phyloP scores from a whole-genome alignment of 176 grass and related monocot genomes.

The Musa acuminata region DNA sequence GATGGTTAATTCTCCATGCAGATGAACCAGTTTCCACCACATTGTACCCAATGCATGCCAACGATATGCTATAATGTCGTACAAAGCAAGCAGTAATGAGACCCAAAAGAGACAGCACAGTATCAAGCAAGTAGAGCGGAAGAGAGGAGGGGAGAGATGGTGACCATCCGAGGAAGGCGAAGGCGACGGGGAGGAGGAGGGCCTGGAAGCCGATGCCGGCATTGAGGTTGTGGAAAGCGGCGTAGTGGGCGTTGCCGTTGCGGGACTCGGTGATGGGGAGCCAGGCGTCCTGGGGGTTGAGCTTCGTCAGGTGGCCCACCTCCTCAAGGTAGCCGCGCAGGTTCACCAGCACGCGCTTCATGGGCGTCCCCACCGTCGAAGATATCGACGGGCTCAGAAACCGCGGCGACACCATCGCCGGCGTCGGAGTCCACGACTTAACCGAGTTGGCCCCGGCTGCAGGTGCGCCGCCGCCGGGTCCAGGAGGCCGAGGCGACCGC shows the following conservation, averaged over 20 bases:
- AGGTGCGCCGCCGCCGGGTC: slow-evolving; percentile 5
- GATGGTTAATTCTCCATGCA: not conserved
- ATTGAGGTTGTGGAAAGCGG: slow-evolving; percentile 87
- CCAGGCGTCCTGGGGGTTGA: slow-evolving; percentile 96
- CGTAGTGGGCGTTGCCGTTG: slow-evolving; percentile 81
- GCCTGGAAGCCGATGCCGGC: slow-evolving; percentile 94
- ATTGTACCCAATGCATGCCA: not conserved
- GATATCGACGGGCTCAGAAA: slow-evolving; percentile 37
- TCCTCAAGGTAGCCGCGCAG: slow-evolving; percentile 95
- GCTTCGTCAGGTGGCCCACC: slow-evolving; percentile 83
- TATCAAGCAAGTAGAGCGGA: not conserved
- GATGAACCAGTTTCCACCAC: too few species aligned
- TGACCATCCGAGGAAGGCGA: slow-evolving; percentile 75
- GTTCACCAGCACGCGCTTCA: slow-evolving; percentile 60
- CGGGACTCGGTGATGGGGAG: slow-evolving; percentile 93
- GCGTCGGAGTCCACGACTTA: slow-evolving; percentile 27
- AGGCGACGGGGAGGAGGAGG: slow-evolving; percentile 83
- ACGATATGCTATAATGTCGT: not conserved
- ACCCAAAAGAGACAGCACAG: not conserved
- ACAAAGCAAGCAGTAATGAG: not conserved
- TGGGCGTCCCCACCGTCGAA: slow-evolving; percentile 49
- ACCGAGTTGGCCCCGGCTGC: slow-evolving; percentile 23
- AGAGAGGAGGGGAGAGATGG: not conserved
- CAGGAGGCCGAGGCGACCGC: slow-evolving; percentile 25
- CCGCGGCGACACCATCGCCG: slow-evolving; percentile 25